Base-by-base conservation (phyloP, 31 red algal genomes). In the Porphyra umbilicalis region DNA sequence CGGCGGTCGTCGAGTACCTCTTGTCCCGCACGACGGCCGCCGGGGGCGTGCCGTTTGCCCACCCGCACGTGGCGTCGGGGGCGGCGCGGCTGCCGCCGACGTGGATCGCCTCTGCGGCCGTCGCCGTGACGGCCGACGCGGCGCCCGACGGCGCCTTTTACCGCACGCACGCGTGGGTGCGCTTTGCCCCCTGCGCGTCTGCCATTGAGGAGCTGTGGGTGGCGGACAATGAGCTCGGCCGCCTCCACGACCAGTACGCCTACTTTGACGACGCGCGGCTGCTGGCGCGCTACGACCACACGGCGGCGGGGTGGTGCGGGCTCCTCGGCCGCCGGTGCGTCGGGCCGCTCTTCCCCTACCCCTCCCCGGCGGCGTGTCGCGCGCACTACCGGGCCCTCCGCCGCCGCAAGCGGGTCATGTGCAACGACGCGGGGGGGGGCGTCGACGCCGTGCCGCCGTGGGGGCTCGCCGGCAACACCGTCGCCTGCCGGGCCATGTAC, bases 401-500 rank as follows among this genome's bases (percentile, higher is more conserved):
- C 77, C 57, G 46, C 36, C 33, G 76, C 39, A 83, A 83, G 29
- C 68, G 75, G 35, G 38, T 89, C 16, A 89, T 83, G 30, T 89
- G 87, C 82, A 89, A 89, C 81, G 67, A 79, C 35, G 83, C 84
- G 82, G 81, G 75, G 32, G 82, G 84, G 35, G 74, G 82, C 8
- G 83, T 84, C 38, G 74, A 81, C 6, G 80, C 79, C 36, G 77
- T 89, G 35, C 87, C 87, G 35, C 87, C 83, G 33, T 89, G 84
- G 35, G 87, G 82, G 38, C 33, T 84, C 25, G 82, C 83, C 75
- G 87, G 87, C 7, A 39, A 89, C 76, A 79, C 81, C 44, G 25
- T 89, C 9, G 87, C 81, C 0, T 89, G 87, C 37, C 81, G 87
- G 32, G 80, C 46, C 39, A 84, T 89, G 76, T 89, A 89, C 40